Base-by-base conservation (phyloP, 306 rosid genomes). In the Inga laurina region DNA sequence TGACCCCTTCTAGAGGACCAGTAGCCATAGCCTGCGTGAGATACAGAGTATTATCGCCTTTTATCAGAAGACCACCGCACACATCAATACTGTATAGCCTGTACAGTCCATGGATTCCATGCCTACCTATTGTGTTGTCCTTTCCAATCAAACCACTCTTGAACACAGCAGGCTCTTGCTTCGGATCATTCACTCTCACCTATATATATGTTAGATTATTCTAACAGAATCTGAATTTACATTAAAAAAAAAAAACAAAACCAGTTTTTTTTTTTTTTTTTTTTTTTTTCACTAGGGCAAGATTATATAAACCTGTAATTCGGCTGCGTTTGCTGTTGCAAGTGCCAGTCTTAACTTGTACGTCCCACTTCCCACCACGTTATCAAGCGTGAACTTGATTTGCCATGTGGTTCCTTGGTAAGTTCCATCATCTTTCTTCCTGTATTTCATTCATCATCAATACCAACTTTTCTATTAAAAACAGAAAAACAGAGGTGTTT, bases 351-450 rank as follows among this genome's bases (percentile, higher is more conserved):
- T 78, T 62, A 96, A 82, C 80, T 81, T 88, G 51, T 96, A 96
- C 39, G 84, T 82, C 37, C 88, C 89, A 62, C 64, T 70, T 30
- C 52, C 14, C 45, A 88, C 79, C 35, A 92, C 88, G 2, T 66
- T 34, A 66, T 86, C 89, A 1, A 93, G 90, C 66, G 78, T 82
- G 84, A 96, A 96, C 81, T 86, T 88, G 30, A 93, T 93, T 85
- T 91, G 97, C 99, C 99, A 96, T 16, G 98, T 96, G 1, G 98
- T 96, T 81, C 94, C 99, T 86, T 90, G 86, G 73, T 85, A 96
- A 59, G 87, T 88, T 15, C 83, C 91, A 30, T 83, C 84, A 5
- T 80, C 90, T 82, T 81, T 80, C 86, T 92, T 93, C 91, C 97
- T 96, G 84, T 39, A 52, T 67, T 67, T 54, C 45, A 81, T 78